Evolutionary conservation across 2,329 filamentous ascomycete species (phyloP).

Genomic region (Dothistroma septosporum): DNA sequence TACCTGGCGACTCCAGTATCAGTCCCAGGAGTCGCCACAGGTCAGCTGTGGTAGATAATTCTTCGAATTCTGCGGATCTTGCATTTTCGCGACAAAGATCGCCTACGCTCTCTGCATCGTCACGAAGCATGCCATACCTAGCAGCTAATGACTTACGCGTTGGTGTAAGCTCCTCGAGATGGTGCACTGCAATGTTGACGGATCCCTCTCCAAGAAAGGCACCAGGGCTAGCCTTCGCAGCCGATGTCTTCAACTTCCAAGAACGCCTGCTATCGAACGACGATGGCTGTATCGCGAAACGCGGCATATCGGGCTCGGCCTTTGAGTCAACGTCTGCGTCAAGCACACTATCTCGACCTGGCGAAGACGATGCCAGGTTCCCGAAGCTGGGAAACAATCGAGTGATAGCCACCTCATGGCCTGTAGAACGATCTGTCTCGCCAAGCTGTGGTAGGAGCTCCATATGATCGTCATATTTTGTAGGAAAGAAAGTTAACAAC

Average conservation of each 20-base stretch:
- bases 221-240: slow-evolving; percentile 17
- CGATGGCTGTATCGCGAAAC: slow-evolving; percentile 51
- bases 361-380: slow-evolving; percentile 19
- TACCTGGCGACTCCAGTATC: slow-evolving; percentile 64
- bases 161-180: slow-evolving; percentile 67
- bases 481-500: slow-evolving; percentile 56
- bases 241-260: slow-evolving; percentile 33
- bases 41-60: slow-evolving; percentile 66
- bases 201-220: slow-evolving; percentile 44
- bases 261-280: slow-evolving; percentile 39
- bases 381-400: slow-evolving; percentile 31
- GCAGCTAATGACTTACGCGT: slow-evolving; percentile 72
- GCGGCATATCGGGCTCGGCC: neutral
- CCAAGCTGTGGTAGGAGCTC: slow-evolving; percentile 12
- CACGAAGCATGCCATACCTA: slow-evolving; percentile 79
- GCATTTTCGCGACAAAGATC: slow-evolving; percentile 83
- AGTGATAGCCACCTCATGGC: slow-evolving; percentile 54
- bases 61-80: slow-evolving; percentile 66
- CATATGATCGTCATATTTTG: slow-evolving; percentile 43
- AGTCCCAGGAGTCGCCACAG: slow-evolving; percentile 80
- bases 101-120: slow-evolving; percentile 51
- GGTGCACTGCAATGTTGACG: slow-evolving; percentile 70
- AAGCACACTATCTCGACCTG: slow-evolving; percentile 4
- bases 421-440: slow-evolving; percentile 53
- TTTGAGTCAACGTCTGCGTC: slow-evolving; percentile 10